Evolutionary conservation across 352 stramenopile genomes (phyloP).

Genomic region (Thalassiosira hispida): DNA sequence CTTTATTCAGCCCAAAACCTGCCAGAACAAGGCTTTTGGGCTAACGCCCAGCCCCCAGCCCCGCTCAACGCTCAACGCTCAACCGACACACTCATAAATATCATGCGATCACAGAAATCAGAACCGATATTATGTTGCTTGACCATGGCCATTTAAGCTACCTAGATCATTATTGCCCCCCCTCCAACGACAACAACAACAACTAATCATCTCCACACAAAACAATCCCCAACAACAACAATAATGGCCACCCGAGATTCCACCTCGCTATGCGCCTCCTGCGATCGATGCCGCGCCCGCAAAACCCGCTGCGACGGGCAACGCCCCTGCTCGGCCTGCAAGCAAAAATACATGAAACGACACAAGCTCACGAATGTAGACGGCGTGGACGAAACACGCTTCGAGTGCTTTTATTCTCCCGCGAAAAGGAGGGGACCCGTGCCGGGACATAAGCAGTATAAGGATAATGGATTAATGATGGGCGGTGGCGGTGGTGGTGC

Average conservation of each 20-base stretch:
- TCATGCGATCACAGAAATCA: no score
- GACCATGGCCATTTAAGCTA: no score
- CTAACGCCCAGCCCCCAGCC: no score
- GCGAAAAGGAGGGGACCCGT: constrained; percentile 78
- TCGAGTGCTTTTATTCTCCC: constrained; percentile 77
- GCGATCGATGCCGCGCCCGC: constrained; percentile 77
- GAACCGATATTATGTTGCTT: no score
- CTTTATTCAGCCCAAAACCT: no score
- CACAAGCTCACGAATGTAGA: constrained; percentile 72
- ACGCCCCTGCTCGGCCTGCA: constrained; percentile 72
- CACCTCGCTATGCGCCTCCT: constrained; percentile 65
- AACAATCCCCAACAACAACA: not conserved
- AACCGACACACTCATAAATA: no score
- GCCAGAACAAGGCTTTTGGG: no score
- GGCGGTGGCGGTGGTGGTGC: not conserved
- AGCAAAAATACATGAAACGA: constrained; percentile 79
- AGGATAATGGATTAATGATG: not conserved
- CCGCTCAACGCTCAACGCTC: no score
- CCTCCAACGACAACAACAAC: no score
- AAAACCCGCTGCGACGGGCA: constrained; percentile 82
- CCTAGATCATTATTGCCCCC: no score
- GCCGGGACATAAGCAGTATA: constrained; percentile 49
- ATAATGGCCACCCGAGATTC: constrained; percentile 19
- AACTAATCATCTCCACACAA: no score
- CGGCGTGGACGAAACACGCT: constrained; percentile 46